Evolutionary conservation across 352 stramenopile genomes (phyloP).

Genomic region (Globisporangium splendens): DNA sequence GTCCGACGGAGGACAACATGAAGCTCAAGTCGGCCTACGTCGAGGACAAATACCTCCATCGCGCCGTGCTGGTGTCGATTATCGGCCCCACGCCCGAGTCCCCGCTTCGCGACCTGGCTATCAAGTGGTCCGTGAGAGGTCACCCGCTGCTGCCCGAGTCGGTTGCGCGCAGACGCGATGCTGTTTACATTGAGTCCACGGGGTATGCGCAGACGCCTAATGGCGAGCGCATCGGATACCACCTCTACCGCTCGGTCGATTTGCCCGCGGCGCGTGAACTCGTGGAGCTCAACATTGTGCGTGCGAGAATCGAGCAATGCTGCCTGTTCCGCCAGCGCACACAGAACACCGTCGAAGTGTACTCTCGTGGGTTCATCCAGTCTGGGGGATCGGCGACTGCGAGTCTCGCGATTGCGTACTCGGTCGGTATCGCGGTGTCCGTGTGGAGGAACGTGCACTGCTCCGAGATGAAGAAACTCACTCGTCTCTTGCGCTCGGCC

Average conservation of each 20-base stretch:
- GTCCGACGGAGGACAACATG: conserved; percentile 41
- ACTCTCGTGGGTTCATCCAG: conserved; percentile 13
- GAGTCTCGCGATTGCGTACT: not conserved
- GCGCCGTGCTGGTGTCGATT: conserved; percentile 33
- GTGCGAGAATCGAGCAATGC: conserved; percentile 50
- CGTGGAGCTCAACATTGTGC: conserved; percentile 27
- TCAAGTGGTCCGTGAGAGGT: conserved; percentile 53
- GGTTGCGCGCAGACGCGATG: conserved; percentile 51
- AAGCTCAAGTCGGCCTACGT: conserved; percentile 50
- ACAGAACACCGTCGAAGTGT: conserved; percentile 44
- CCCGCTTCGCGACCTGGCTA: conserved; percentile 32
- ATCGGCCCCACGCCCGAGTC: conserved; percentile 28
- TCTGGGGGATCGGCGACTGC: not conserved
- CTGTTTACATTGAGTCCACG: conserved; percentile 50
- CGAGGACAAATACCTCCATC: conserved; percentile 43
- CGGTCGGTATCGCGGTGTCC: not conserved
- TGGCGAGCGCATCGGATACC: conserved; percentile 48
- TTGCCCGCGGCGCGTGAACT: conserved; percentile 43
- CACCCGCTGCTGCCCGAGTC: conserved; percentile 29
- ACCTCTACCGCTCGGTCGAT: conserved; percentile 52
- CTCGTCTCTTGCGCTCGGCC: conserved; percentile 1
- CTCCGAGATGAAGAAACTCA: conserved; percentile 14
- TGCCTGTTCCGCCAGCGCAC: conserved; percentile 43
- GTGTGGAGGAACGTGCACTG: conserved; percentile 7
- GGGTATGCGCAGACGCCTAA: conserved; percentile 30